Evolutionary conservation across 1,284 basidiomycete species (phyloP).

Genomic region (Ustilago bromivora): DNA sequence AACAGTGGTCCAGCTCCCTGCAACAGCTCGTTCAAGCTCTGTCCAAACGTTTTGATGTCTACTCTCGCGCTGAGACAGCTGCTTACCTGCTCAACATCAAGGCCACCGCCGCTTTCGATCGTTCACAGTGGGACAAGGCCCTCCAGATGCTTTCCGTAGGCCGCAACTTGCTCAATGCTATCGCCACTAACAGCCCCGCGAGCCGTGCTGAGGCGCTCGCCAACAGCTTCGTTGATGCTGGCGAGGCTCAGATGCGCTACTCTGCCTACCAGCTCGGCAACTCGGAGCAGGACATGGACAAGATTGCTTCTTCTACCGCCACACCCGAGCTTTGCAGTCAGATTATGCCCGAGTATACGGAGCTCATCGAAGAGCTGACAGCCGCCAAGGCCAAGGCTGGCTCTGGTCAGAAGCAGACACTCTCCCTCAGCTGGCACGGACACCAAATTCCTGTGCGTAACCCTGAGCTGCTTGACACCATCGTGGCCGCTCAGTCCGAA

Average conservation of each 20-base stretch:
- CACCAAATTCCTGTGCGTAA: constrained; percentile 86
- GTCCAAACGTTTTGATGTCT: constrained; percentile 47
- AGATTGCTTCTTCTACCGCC: constrained; percentile 79
- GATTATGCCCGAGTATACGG: constrained; percentile 78
- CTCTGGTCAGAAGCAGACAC: constrained; percentile 71
- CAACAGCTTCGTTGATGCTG: constrained; percentile 83
- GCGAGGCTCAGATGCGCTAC: constrained; percentile 90
- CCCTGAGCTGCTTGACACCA: constrained; percentile 88
- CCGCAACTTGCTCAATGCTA: constrained; percentile 79
- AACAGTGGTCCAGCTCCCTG: constrained; percentile 84
- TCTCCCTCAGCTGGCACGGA: constrained; percentile 82
- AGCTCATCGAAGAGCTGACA: constrained; percentile 74
- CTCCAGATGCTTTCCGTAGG: constrained; percentile 82
- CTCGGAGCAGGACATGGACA: constrained; percentile 81
- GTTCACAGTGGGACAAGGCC: constrained; percentile 79
- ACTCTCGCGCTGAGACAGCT: constrained; percentile 54
- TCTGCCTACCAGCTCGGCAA: constrained; percentile 84
- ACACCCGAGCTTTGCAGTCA: constrained; percentile 73
- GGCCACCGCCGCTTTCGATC: constrained; percentile 72
- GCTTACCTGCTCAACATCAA: constrained; percentile 78
- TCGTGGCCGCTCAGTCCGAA: constrained; percentile 84
- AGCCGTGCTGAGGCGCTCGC: constrained; percentile 91
- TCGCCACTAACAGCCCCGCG: constrained; percentile 79
- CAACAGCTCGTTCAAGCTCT: constrained; percentile 80
- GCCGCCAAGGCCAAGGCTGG: constrained; percentile 64